Evolutionary conservation across 1,284 basidiomycete species (phyloP), one percentile per base, ranked within the genome.

Genomic region (Tilletia indica): DNA sequence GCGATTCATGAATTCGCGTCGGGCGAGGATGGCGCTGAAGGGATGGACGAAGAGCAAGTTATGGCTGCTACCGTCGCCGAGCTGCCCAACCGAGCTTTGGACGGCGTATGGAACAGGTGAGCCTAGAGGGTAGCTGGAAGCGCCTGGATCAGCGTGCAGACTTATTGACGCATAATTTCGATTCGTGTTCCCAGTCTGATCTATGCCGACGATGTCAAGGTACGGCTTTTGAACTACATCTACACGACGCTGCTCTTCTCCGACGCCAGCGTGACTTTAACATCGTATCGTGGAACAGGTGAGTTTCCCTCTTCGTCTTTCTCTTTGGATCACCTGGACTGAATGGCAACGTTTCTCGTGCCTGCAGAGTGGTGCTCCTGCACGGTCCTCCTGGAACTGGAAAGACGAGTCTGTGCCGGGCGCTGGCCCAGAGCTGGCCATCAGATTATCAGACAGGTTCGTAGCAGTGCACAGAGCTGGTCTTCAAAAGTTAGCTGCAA

Each of bases 301-400:
- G 51, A 72, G 85, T 76, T 48, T 42, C 36, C 25, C 39, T 45
- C 42, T 3, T 45, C 42, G 1, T 45, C 42, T 8, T 9, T 45
- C 42, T 45, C 14, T 14, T 9, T 9, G 14, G 42, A 45, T 3
- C 1, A 8, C 9, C 42, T 14, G 3, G 42, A 45, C 14, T 16
- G 48, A 74, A 36, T 25, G 45, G 11, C 2, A 11, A 12, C 56
- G 14, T 4, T 61, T 16, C 9, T 36, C 70, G 31, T 25, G 16
- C 48, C 71, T 39, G 0, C 74, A 87, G 88, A 1, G 91, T 99
- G 2, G 91, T 97, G 0, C 87, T 99, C 0, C 87, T 99, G 14
- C 95, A 99, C 83, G 97, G 97, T 0, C 97, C 97, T 12, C 96
- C 97, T 0, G 96, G 97, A 0, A 99, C 97, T 0, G 97, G 97